Conservation (phyloP, 169 alveolate species). For the Plasmodium fragile region DNA sequence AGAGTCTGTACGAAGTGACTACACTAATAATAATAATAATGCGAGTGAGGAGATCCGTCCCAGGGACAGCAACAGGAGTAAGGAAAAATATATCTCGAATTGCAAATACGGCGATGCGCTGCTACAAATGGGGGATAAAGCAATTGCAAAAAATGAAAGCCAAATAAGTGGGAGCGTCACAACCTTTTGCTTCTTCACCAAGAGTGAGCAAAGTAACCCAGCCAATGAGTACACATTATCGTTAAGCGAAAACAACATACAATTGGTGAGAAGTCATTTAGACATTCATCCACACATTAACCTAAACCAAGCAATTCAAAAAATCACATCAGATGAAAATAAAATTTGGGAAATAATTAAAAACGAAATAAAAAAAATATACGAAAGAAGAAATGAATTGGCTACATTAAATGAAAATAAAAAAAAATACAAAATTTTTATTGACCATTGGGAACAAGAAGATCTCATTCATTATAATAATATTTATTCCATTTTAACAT, state of each 20-base stretch:
- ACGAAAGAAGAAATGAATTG: slow-evolving; percentile 28
- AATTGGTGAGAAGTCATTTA: not conserved
- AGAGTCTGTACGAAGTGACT: not conserved
- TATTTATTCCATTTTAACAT: slow-evolving; percentile 22
- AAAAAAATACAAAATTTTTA: slow-evolving; percentile 41
- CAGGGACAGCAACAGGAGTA: not conserved
- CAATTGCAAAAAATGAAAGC: not conserved
- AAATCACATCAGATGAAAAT: slow-evolving; percentile 6
- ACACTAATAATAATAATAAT: not conserved
- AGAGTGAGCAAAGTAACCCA: not conserved
- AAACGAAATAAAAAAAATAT: slow-evolving; percentile 25
- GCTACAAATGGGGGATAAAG: not conserved
- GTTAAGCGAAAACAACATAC: slow-evolving; percentile 32
- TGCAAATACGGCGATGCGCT: not conserved
- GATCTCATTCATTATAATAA: slow-evolving; percentile 61
- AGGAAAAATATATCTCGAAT: not conserved
- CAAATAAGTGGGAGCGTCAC: not conserved
- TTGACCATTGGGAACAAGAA: slow-evolving; percentile 71
- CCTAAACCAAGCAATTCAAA: slow-evolving; percentile 8
- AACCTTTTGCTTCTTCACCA: slow-evolving; percentile 21
- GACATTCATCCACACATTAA: slow-evolving; percentile 24
- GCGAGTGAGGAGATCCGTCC: not conserved
- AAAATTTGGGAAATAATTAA: slow-evolving; percentile 42
- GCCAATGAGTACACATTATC: slow-evolving; percentile 32
- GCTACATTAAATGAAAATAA: slow-evolving; percentile 34